Evolutionary conservation across 495 filamentous ascomycete species (phyloP), one percentile per base, ranked within the genome.

Genomic region (Lepraria neglecta): DNA sequence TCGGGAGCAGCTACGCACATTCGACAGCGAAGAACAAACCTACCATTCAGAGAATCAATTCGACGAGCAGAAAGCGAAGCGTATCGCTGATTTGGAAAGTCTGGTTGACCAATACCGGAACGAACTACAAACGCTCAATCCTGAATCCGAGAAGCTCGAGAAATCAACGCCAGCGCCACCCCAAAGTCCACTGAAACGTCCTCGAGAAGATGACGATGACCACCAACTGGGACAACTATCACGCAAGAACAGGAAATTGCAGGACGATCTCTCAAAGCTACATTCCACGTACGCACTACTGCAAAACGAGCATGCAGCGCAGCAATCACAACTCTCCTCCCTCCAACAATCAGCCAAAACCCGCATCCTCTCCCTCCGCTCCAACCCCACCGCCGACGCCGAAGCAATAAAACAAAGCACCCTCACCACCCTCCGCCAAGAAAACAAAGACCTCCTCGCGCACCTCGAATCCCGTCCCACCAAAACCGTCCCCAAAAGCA

Each of bases 1-100:
- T 9, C 87, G 95, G 17, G 92, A 88, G 5, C 94, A 99, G 68
- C 76, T 97, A 27, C 95, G 95, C 71, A 87, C 87, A 0, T 96
- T 92, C 60, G 92, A 96, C 63, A 82, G 84, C 28, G 95, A 97
- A 73, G 92, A 97, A 70, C 79, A 80, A 46, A 92, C 91, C 2
- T 87, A 96, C 75, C 84, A 92, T 59, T 80, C 84, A 3, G 87
- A 89, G 17, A 83, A 78, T 47, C 73, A 74, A 31, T 87, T 87
- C 54, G 89, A 97, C 66, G 82, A 86, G 60, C 81, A 86, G 57
- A 95, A 91, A 68, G 72, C 80, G 1, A 77, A 84, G 58, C 87
- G 90, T 19, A 87, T 97, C 60, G 79, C 84, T 50, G 83, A 95
- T 63, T 81, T 99, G 2, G 91, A 97, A 67, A 80, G 84, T 46